These are phyloP conservation scores for Cyclospora cayetanensis DNA, from an alignment of 169 alveolate species.

Conservation along the genomic window DNA sequence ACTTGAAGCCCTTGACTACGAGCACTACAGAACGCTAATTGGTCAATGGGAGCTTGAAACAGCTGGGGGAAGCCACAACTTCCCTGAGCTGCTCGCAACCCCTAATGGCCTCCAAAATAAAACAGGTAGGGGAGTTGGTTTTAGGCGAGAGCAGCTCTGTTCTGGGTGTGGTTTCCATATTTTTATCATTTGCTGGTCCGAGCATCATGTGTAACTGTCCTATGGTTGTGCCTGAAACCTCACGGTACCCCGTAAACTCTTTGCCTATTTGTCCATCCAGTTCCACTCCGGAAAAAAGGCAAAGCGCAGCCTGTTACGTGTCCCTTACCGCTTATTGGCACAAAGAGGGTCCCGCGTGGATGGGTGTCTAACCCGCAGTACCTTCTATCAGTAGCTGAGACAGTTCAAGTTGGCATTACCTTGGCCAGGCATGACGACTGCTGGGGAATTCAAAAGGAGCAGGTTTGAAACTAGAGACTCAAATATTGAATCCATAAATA, in stretches of 20 bases:
- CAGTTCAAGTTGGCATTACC: not conserved
- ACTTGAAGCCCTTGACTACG: not conserved
- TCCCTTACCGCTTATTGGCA: too few relatives aligned
- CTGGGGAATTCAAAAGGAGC: conserved; percentile 27
- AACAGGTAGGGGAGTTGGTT: not conserved
- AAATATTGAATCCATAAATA: too few relatives aligned
- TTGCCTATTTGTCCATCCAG: too few relatives aligned
- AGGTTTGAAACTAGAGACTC: not conserved
- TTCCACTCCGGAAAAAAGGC: too few relatives aligned
- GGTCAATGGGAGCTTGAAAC: conserved; percentile 23
- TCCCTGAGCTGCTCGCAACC: not conserved
- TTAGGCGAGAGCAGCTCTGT: too few relatives aligned
- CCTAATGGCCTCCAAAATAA: not conserved
- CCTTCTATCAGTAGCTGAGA: not conserved
- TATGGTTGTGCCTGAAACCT: too few relatives aligned
- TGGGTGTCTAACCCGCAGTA: not conserved
- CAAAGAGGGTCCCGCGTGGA: not conserved
- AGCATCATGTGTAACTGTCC: too few relatives aligned
- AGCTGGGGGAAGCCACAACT: conserved; percentile 16
- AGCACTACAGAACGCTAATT: not conserved
- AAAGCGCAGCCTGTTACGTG: too few relatives aligned
- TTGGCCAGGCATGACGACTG: conserved; percentile 38
- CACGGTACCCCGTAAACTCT: too few relatives aligned
- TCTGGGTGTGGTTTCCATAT: too few relatives aligned
- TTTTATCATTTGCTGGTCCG: too few relatives aligned